These are phyloP conservation scores for Rhynchospora breviuscula DNA, from an alignment of 176 grass and related monocot genomes.

Conservation along the genomic window DNA sequence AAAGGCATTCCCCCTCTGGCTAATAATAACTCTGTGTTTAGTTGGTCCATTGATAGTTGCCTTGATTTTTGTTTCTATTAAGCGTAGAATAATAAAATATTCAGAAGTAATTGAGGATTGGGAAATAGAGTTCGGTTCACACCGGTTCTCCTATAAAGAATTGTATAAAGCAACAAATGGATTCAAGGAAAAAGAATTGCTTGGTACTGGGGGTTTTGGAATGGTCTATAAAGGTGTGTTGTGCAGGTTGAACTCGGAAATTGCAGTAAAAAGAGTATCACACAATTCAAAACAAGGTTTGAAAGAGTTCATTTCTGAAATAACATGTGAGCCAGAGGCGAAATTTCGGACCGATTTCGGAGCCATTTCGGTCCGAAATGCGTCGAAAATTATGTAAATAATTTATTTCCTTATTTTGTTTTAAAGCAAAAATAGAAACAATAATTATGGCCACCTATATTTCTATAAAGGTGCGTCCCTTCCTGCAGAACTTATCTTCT, in stretches of 20 bases:
- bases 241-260: neutral
- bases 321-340: too few species aligned
- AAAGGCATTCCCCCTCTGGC: constrained; percentile 8
- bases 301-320: constrained; percentile 38
- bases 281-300: constrained; percentile 38
- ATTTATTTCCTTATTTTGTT: too few species aligned
- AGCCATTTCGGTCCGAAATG: too few species aligned
- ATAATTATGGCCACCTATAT: too few species aligned
- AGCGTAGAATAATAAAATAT: neutral
- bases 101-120: constrained; percentile 39
- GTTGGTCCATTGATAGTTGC: neutral
- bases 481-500: too few species aligned
- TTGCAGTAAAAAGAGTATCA: constrained; percentile 38
- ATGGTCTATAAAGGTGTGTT: constrained; percentile 38
- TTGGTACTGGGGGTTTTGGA: constrained; percentile 50
- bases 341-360: too few species aligned
- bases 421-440: too few species aligned
- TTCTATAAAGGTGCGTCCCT: too few species aligned
- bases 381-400: too few species aligned
- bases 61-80: neutral
- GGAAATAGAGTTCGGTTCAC: constrained; percentile 30
- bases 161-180: constrained; percentile 43
- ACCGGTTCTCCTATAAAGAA: constrained; percentile 46
- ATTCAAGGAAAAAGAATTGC: constrained; percentile 29
- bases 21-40: neutral